Percentiles rank a stretch among this genome's conserved stretches.
These are phyloP conservation scores for Acanthamoeba castellanii DNA, from an alignment of 208 protist genomes.

Conservation along the genomic window DNA sequence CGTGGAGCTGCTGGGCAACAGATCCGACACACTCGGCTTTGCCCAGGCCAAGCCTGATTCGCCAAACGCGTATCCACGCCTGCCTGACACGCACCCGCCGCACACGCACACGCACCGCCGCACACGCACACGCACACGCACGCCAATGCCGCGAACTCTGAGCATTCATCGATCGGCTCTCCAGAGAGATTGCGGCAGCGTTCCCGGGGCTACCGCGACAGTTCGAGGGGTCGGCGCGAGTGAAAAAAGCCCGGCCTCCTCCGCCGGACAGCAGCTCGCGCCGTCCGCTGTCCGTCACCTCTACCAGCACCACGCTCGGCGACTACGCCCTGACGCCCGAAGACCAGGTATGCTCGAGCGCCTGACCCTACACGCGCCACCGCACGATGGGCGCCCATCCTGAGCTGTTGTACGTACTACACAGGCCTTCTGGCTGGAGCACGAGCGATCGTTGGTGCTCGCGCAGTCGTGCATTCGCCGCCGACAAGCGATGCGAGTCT, in stretches of 20 bases:
- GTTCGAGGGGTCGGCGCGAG: background rate
- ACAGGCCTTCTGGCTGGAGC: background rate
- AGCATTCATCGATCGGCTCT: too few species aligned
- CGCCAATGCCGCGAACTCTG: too few species aligned
- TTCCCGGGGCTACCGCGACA: background rate
- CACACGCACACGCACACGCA: too few species aligned
- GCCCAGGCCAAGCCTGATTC: background rate
- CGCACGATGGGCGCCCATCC: background rate
- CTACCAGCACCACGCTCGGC: too few species aligned
- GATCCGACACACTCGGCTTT: background rate
- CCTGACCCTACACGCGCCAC: too few species aligned
- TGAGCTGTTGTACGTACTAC: background rate
- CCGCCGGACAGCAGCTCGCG: background rate
- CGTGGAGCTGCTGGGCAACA: background rate
- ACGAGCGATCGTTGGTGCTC: background rate
- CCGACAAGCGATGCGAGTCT: background rate
- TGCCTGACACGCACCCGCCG: too few species aligned
- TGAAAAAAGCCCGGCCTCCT: background rate
- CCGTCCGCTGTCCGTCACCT: too few species aligned
- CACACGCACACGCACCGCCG: too few species aligned
- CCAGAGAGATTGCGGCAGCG: too few species aligned
- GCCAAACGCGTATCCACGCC: too few species aligned
- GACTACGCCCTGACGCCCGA: too few species aligned
- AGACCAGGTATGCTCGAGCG: too few species aligned
- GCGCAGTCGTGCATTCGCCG: constrained; percentile 21